These are phyloP conservation scores for Leccinum boreale DNA, from an alignment of 768 basidiomycete genomes.

Conservation along the genomic window DNA sequence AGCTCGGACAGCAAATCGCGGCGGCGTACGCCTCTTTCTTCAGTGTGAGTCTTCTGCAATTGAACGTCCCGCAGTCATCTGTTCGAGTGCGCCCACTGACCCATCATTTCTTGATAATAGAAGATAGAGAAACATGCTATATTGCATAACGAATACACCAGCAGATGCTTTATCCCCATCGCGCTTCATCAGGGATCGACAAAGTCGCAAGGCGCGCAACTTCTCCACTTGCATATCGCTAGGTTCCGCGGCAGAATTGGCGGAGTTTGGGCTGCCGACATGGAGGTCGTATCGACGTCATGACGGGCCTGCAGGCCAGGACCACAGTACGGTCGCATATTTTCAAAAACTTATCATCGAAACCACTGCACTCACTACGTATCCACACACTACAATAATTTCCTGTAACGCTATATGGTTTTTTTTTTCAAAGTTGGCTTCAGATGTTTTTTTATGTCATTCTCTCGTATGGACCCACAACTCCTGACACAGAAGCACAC, in stretches of 20 bases:
- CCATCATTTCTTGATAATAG: background rate
- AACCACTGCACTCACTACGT: background rate
- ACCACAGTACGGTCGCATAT: background rate
- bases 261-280: constrained; percentile 9
- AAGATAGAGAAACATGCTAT: background rate
- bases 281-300: constrained; percentile 7
- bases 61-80: background rate
- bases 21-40: background rate
- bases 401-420: background rate
- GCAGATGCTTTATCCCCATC: background rate
- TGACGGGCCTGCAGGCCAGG: background rate
- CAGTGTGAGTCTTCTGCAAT: background rate
- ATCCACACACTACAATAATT: background rate
- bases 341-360: background rate
- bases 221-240: constrained; percentile 8
- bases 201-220: constrained; percentile 4
- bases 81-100: background rate
- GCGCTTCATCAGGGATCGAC: constrained; percentile 5
- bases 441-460: background rate
- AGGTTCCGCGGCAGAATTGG: background rate
- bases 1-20: background rate
- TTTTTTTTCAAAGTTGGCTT: background rate
- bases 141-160: background rate
- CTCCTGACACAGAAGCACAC: background rate
- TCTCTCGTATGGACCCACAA: background rate